These are phyloP conservation scores for Simplicillium aogashimaense DNA, from an alignment of 2,329 filamentous ascomycete genomes.

Conservation along the genomic window DNA sequence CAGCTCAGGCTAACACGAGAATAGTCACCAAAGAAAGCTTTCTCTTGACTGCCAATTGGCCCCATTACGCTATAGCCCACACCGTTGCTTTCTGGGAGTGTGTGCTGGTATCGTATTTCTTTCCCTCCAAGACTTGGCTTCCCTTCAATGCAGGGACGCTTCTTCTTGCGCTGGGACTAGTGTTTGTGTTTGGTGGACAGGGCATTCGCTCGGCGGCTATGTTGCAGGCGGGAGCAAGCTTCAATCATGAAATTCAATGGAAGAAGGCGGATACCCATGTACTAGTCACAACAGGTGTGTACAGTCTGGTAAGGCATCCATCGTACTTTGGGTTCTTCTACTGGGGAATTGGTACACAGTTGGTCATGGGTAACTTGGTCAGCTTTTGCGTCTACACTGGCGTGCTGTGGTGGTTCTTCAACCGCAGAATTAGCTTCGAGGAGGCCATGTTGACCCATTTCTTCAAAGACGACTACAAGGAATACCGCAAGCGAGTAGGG, in stretches of 20 bases:
- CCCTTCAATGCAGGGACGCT: constrained; percentile 31
- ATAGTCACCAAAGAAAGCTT: constrained; percentile 67
- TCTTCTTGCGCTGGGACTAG: constrained; percentile 47
- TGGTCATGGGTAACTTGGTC: constrained; percentile 75
- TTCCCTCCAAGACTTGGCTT: constrained; percentile 37
- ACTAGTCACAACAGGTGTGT: constrained; percentile 78
- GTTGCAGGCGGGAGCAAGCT: constrained; percentile 79
- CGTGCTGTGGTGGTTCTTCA: constrained; percentile 83
- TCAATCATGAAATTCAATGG: constrained; percentile 80
- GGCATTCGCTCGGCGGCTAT: constrained; percentile 71
- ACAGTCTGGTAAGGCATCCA: constrained; percentile 68
- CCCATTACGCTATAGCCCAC: constrained; percentile 76
- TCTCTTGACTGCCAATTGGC: constrained; percentile 76
- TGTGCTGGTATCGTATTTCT: constrained; percentile 46
- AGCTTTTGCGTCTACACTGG: constrained; percentile 65
- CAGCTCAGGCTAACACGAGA: constrained; percentile 71
- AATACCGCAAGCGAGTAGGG: constrained; percentile 60
- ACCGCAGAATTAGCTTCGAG: constrained; percentile 62
- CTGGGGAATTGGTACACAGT: constrained; percentile 92
- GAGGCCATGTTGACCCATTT: constrained; percentile 70
- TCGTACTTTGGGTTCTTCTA: constrained; percentile 98
- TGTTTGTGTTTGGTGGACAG: constrained; percentile 62
- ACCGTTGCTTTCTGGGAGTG: constrained; percentile 65
- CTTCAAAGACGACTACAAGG: constrained; percentile 72
- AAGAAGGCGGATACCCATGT: constrained; percentile 58